Evolutionary conservation across 345 rosid species (phyloP).

Genomic region (rapeseed (Brassica napus)): Da-Ae NC_063448.1:50184001-50184500

Average conservation of each 20-base stretch:
- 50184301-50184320: slow-evolving; percentile 96
- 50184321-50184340: slow-evolving; percentile 81
- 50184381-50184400: slow-evolving; percentile 49
- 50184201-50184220: slow-evolving; percentile 96
- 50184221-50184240: slow-evolving; percentile 99
- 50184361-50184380: slow-evolving; percentile 70
- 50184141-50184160: slow-evolving; percentile 98
- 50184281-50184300: slow-evolving; percentile 98
- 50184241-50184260: slow-evolving; percentile 91
- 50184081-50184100: slow-evolving; percentile 99
- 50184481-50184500: slow-evolving; percentile 50
- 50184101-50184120: slow-evolving; percentile 99
- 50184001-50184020: slow-evolving; percentile 88
- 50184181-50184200: slow-evolving; percentile 98
- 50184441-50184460: slow-evolving; percentile 57
- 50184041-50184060: slow-evolving; percentile 96
- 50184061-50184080: slow-evolving; percentile 98
- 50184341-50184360: slow-evolving; percentile 89
- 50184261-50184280: slow-evolving; percentile 95
- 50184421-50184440: slow-evolving; percentile 66
- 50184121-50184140: slow-evolving; percentile 96
- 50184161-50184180: slow-evolving; percentile 96
- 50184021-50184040: slow-evolving; percentile 95
- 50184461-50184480: slow-evolving; percentile 48
- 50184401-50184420: slow-evolving; percentile 57